A percentile compares a stretch with the other conserved stretches of the same genome.
These are phyloP conservation scores for Mycosphaerella sp. DNA, from an alignment of 2,329 filamentous ascomycete species.

Conservation along the genomic window DNA sequence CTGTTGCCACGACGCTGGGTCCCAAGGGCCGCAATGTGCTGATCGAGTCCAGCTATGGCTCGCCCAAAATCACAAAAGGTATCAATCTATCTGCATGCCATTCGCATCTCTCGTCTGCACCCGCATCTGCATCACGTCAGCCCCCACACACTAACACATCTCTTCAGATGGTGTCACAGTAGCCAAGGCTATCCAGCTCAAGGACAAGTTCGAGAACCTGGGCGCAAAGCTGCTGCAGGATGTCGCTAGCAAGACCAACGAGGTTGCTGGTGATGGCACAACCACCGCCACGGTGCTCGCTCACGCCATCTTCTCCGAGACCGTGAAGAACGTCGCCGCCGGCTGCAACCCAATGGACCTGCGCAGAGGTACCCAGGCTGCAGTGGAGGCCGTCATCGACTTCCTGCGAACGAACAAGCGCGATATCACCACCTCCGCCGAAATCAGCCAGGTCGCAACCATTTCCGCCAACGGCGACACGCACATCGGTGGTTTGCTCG, in stretches of 20 bases:
- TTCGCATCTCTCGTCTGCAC: constrained; percentile 30
- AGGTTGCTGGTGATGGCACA: constrained; percentile 96
- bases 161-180: constrained; percentile 48
- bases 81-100: constrained; percentile 20
- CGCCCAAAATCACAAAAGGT: constrained; percentile 99
- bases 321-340: constrained; percentile 98
- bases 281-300: constrained; percentile 96
- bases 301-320: constrained; percentile 98
- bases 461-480: constrained; percentile 96
- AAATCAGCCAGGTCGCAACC: constrained; percentile 96
- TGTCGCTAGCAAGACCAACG: constrained; percentile 98
- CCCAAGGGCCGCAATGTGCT: constrained; percentile 98
- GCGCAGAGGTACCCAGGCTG: constrained; percentile 91
- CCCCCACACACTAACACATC: constrained; percentile 12
- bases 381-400: constrained; percentile 89
- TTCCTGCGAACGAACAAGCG: constrained; percentile 94
- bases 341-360: constrained; percentile 99
- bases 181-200: constrained; percentile 74
- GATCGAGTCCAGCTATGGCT: constrained; percentile 97
- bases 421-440: constrained; percentile 93
- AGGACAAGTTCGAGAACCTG: constrained; percentile 99
- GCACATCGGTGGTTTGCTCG: constrained; percentile 92
- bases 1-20: constrained; percentile 90
- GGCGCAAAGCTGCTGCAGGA: constrained; percentile 94
- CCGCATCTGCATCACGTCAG: neutral